phyloP scores from a whole-genome alignment of 2,329 filamentous ascomycete species.

The Talaromyces marneffei region DNA sequence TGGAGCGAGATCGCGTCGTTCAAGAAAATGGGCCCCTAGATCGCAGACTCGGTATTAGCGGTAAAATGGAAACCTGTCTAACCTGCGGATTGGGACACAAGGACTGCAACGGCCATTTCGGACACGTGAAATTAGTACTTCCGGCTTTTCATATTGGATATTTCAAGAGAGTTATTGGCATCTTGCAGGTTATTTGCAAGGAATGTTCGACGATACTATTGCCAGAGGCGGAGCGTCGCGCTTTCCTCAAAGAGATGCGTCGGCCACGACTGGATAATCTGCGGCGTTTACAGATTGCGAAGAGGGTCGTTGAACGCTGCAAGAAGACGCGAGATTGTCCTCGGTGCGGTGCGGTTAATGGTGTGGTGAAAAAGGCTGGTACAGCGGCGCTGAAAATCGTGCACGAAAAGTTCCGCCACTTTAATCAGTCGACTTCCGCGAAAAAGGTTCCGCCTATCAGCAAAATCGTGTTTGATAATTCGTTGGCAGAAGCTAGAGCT shows the following conservation, averaged over 20 bases:
- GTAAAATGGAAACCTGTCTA: slow-evolving; percentile 69
- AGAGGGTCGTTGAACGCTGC: slow-evolving; percentile 83
- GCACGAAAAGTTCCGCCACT: slow-evolving; percentile 86
- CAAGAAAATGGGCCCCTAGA: slow-evolving; percentile 83
- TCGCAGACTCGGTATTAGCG: slow-evolving; percentile 79
- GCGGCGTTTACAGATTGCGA: slow-evolving; percentile 73
- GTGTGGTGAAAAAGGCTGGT: slow-evolving; percentile 83
- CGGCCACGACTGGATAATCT: slow-evolving; percentile 81
- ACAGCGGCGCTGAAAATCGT: slow-evolving; percentile 79
- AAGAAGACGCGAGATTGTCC: slow-evolving; percentile 79
- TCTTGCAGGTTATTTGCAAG: slow-evolving; percentile 94
- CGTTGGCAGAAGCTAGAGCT: slow-evolving; percentile 72
- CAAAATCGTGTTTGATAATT: slow-evolving; percentile 79
- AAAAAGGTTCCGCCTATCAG: slow-evolving; percentile 77
- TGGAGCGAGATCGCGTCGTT: slow-evolving; percentile 69
- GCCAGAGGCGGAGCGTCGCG: slow-evolving; percentile 69
- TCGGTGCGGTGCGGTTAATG: slow-evolving; percentile 76
- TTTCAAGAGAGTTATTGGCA: slow-evolving; percentile 84
- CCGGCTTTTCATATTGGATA: slow-evolving; percentile 96
- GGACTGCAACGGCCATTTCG: slow-evolving; percentile 91
- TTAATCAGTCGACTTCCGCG: slow-evolving; percentile 78
- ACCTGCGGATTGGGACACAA: slow-evolving; percentile 79
- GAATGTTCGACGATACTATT: slow-evolving; percentile 81
- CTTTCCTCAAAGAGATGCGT: slow-evolving; percentile 73
- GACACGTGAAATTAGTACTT: slow-evolving; percentile 81